A percentile compares a stretch with the other conserved stretches of the same genome.
Evolutionary conservation across 169 alveolate species (phyloP).

Genomic region (Cryptosporidium ubiquitum): DNA sequence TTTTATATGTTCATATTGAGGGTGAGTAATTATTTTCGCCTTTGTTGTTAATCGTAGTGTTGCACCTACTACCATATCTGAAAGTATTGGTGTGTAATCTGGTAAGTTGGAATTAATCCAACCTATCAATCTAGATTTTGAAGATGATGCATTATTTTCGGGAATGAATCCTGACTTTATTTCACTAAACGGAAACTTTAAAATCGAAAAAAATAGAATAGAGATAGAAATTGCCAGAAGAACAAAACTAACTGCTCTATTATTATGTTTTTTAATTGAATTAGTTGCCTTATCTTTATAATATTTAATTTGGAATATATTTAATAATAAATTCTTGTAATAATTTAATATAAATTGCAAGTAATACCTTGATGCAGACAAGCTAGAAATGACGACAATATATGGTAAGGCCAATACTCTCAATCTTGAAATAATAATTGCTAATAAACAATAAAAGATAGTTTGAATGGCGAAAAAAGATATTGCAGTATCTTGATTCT

Average conservation of each 20-base stretch:
- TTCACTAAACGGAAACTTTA: conserved; percentile 28
- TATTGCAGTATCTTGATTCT: not conserved
- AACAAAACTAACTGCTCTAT: not conserved
- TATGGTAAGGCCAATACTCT: conserved; percentile 73
- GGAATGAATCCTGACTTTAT: conserved; percentile 13
- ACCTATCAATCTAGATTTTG: conserved; percentile 53
- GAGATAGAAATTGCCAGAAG: not conserved
- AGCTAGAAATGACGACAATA: conserved; percentile 33
- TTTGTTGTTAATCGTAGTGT: conserved; percentile 73
- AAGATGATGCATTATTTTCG: conserved; percentile 56
- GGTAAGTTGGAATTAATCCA: conserved; percentile 74
- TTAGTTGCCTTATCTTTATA: not conserved
- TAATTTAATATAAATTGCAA: not conserved
- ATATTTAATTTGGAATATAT: not conserved
- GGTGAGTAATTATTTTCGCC: conserved; percentile 72
- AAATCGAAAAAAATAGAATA: conserved; percentile 24
- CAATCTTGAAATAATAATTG: conserved; percentile 47
- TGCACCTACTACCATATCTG: conserved; percentile 77
- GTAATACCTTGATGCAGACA: conserved; percentile 33
- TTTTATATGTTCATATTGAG: conserved; percentile 77
- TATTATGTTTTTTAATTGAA: not conserved
- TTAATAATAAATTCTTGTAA: not conserved
- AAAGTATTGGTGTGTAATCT: conserved; percentile 63
- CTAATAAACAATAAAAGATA: conserved; percentile 7
- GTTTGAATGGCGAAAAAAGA: conserved; percentile 25